Base-by-base conservation (phyloP, 1,284 basidiomycete species). In the Jaminaea rosea region DNA sequence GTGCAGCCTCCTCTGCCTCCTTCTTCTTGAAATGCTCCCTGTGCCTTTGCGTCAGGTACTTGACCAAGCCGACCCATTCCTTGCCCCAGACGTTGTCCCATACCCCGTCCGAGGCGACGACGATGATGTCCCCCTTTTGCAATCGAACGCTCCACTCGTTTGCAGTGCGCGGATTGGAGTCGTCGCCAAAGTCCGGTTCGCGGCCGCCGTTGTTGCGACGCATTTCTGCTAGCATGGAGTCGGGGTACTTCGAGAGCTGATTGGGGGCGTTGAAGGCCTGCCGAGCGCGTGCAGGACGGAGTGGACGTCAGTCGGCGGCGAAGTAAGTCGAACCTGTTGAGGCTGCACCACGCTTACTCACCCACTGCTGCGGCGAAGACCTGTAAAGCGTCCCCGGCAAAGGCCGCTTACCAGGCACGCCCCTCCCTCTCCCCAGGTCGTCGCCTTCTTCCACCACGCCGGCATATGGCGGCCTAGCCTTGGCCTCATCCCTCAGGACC, bases 51-150 rank as follows among this genome's bases (percentile, higher is more conserved):
- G 62, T 59, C 41, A 72, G 57, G 48, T 71, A 71, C 47, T 29
- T 45, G 27, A 10, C 42, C 34, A 26, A 19, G 26, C 6, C 34
- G n/a, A 23, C 39, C 13, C 27, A 41, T 21, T 42, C 39, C 19
- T 62, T 62, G 17, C 42, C 42, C 44, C 79, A 88, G 23, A 91
- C 85, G 65, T 92, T 92, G 71, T 92, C 89, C 29, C 85, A 83
- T 44, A 90, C 77, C 1, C 88, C 88, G 65, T 92, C 88, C 19
- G 88, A 91, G 82, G 87, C 68, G 23, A 73, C 55, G 24, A 76
- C 48, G 50, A 76, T 58, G 47, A 70, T 59, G 27, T 72, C 63
- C 44, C 65, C 67, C 21, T 63, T 60, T 37, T 58, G 51, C 26
- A 73, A 42, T 19, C 58, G 57, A 47, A 58, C 56, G n/a, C 65